Conservation (phyloP, 768 basidiomycete genomes). For the Grammothele lineata region DNA sequence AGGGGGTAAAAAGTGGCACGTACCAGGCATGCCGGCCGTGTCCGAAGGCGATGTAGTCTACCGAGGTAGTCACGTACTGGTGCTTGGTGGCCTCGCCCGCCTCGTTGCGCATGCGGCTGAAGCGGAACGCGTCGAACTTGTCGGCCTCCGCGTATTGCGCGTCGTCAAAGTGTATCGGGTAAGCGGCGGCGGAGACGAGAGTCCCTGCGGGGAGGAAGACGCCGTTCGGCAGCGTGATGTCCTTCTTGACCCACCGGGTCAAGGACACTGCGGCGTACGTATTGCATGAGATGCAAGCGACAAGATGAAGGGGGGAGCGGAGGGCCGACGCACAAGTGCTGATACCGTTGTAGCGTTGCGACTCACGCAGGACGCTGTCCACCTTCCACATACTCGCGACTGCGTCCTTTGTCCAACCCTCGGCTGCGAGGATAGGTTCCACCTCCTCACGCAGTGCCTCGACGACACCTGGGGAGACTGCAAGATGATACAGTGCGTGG, state of each 20-base stretch:
- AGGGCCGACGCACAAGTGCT: constrained; percentile 8
- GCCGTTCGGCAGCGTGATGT: constrained; percentile 43
- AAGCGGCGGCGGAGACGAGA: constrained; percentile 26
- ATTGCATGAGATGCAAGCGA: not conserved
- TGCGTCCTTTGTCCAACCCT: constrained; percentile 30
- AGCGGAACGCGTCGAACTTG: constrained; percentile 41
- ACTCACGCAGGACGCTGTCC: constrained; percentile 34
- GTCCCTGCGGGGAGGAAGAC: constrained; percentile 36
- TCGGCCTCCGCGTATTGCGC: constrained; percentile 31
- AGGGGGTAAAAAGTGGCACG: no score
- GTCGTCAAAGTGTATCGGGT: constrained; percentile 29
- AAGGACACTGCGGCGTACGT: constrained; percentile 20
- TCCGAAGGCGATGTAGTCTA: constrained; percentile 12
- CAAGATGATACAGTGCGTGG: constrained; percentile 26
- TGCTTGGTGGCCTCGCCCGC: constrained; percentile 13
- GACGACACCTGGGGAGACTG: constrained; percentile 22
- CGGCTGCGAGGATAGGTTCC: constrained; percentile 18
- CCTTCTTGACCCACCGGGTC: constrained; percentile 30
- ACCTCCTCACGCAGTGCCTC: constrained; percentile 31
- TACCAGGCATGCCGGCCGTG: constrained; percentile 17
- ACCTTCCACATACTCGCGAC: constrained; percentile 28
- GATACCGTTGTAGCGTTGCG: constrained; percentile 24
- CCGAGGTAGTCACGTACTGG: constrained; percentile 9
- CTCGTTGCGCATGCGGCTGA: constrained; percentile 25
- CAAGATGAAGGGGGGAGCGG: not conserved